Conservation (phyloP, 2,329 filamentous ascomycete genomes). For the Parafenestella ontariensis region DNA sequence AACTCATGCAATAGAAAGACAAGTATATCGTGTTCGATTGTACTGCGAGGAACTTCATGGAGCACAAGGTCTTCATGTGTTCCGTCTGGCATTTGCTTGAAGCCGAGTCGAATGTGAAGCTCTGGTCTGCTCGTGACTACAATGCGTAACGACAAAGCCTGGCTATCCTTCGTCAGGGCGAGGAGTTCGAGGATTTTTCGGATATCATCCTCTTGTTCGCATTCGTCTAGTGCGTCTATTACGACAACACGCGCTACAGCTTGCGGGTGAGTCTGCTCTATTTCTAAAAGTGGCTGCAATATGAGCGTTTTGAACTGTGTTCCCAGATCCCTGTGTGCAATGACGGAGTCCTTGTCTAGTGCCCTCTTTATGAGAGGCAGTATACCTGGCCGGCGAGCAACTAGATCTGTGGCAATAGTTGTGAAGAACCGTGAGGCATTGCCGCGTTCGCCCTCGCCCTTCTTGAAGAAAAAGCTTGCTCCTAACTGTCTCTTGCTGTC, state of each 20-base stretch:
- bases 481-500: constrained; percentile 5
- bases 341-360: constrained; percentile 10
- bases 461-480: constrained; percentile 21
- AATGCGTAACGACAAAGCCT: constrained; percentile 17
- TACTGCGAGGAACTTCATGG: constrained; percentile 24
- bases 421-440: constrained; percentile 18
- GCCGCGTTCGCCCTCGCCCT: constrained; percentile 17
- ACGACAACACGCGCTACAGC: neutral
- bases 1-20: constrained; percentile 28
- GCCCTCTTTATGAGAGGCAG: constrained; percentile 17
- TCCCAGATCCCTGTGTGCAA: constrained; percentile 8
- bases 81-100: constrained; percentile 24
- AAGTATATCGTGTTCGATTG: constrained; percentile 29
- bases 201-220: constrained; percentile 25
- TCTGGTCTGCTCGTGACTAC: constrained; percentile 29
- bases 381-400: constrained; percentile 9
- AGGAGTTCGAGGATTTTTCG: constrained; percentile 28
- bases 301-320: constrained; percentile 16
- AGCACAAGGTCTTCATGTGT: constrained; percentile 27
- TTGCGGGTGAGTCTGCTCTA: neutral
- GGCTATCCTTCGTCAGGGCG: constrained; percentile 14
- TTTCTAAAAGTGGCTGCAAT: constrained; percentile 7
- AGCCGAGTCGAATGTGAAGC: constrained; percentile 28
- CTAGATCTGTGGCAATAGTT: constrained; percentile 26
- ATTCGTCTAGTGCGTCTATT: constrained; percentile 44